Base-by-base conservation (phyloP, 139 green algal species). In the Axilococcus clingmanii region DNA sequence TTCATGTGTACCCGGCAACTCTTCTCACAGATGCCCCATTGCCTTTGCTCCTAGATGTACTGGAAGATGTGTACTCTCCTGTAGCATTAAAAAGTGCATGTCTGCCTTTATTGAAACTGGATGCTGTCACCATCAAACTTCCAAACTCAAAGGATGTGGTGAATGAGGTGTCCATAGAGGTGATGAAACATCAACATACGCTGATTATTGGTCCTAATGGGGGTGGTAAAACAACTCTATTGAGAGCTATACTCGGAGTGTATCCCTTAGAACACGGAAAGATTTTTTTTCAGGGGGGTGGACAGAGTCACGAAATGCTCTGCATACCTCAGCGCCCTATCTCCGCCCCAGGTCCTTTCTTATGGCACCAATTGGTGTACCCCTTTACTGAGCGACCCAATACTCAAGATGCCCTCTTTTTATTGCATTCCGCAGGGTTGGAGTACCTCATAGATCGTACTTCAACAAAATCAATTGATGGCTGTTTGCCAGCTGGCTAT, bases 301-400 rank as follows among this genome's bases (percentile, higher is more conserved):
- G 5, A 27, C 22, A 7, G 22, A 22, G 48, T 40, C 40, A 25
- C 27, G 22, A 19, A 27, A n/a, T 40, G 17, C 7, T 29, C 38
- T 24, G 75, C n/a, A 9, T 78, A 16, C 68, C 77, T 41, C 76
- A 86, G 63, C 33, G 52, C 0, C 29, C 55, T 12, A 40, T 82
- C n/a, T 66, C 68, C 5, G 75, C 71, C 7, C 77, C 77, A 2
- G 69, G 61, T 1, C n/a, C 16, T 12, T 65, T 43, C 22, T 53
- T 84, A 12, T 50, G 65, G 44, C 57, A 80, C 44, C 74, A 83
- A 45, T n/a, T 84, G 12, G 38, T 45, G 1, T 84, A 83, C 32
- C 74, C 74, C 6, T 40, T n/a, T 34, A 23, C 7, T 24, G 9
- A 20, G 1, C 23, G 5, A 48, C 47, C 41, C 1, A 3, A 17